Evolutionary conservation across 2,329 filamentous ascomycete genomes (phyloP).

Genomic region (Dendrostoma leiphaemia): DNA sequence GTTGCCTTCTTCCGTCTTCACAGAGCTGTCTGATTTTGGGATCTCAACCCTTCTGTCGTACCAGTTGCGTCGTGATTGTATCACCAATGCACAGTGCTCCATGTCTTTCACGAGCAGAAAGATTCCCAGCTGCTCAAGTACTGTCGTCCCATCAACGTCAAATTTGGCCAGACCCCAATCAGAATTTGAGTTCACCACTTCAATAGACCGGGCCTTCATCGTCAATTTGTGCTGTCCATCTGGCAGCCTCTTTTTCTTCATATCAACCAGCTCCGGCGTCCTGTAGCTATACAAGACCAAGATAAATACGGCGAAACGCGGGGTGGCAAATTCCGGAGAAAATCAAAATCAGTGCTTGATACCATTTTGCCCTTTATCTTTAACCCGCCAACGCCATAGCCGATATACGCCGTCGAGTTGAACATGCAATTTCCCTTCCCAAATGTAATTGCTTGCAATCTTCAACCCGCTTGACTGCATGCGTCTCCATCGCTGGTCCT

Average conservation of each 20-base stretch:
- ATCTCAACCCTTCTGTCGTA: too few species aligned
- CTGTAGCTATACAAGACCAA: background rate
- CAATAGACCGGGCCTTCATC: too few species aligned
- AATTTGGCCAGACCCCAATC: too few species aligned
- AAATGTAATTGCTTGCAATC: background rate
- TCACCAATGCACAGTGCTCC: too few species aligned
- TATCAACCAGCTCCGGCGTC: background rate
- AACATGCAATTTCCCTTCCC: constrained; percentile 7
- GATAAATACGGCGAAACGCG: background rate
- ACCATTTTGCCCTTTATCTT: constrained; percentile 16
- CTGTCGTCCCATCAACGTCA: too few species aligned
- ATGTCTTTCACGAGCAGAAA: too few species aligned
- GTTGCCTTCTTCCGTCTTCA: too few species aligned
- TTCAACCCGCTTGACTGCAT: background rate
- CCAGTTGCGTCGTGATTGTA: too few species aligned
- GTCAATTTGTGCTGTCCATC: too few species aligned
- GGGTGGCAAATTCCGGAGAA: background rate
- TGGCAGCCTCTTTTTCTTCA: background rate
- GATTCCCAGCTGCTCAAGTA: too few species aligned
- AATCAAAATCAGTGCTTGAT: constrained; percentile 11
- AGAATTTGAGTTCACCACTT: background rate
- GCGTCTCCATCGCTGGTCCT: background rate
- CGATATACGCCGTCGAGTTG: constrained; percentile 4
- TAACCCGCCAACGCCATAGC: constrained; percentile 9
- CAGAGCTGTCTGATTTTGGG: too few species aligned